Evolutionary conservation across 306 rosid species (phyloP), one percentile per base, ranked within the genome.

Genomic region (Cucurbita ficifolia): DNA sequence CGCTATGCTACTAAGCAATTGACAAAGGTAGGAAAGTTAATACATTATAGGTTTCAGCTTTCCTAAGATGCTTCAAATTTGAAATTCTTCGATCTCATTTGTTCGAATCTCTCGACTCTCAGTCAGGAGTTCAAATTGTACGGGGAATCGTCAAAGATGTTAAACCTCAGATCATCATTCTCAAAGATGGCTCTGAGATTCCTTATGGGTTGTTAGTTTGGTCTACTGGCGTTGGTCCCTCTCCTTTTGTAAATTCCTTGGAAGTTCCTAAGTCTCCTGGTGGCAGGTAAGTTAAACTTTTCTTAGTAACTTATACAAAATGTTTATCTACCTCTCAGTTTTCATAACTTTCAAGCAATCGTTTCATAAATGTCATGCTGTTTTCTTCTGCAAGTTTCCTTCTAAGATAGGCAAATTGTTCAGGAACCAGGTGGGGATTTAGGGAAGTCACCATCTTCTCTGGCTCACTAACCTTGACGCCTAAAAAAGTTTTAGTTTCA

Each of bases 171-270:
- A 89, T 78, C 77, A 81, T 95, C 73, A 75, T 91, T 80, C 99
- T 95, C 51, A 85, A 81, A 58, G 97, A 95, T 85, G 99, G 89
- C 77, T 85, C 90, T 8, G 96, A 95, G 86, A 97, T 95, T 76
- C 97, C 99, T 56, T 95, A 85, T 75, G 99, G 99, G 35, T 78
- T 95, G 84, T 63, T 95, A 46, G 99, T 95, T 56, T 95, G 99
- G 99, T 91, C 99, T 48, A 95, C 97, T 21, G 97, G 99, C 73
- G 99, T 95, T 82, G 99, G 97, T 71, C 99, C 99, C 33, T 91
- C 99, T 19, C 70, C 91, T 56, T 49, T 94, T 72, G 75, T 89
- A 64, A 82, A 69, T 8, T 78, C 92, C 11, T 36, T 88, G 72
- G 86, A 86, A 53, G 83, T 95, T 59, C 90, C 99, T 14, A 95